These are phyloP conservation scores for Debaryomyces maramus DNA, from an alignment of 805 yeast species.

Conservation along the genomic window DNA sequence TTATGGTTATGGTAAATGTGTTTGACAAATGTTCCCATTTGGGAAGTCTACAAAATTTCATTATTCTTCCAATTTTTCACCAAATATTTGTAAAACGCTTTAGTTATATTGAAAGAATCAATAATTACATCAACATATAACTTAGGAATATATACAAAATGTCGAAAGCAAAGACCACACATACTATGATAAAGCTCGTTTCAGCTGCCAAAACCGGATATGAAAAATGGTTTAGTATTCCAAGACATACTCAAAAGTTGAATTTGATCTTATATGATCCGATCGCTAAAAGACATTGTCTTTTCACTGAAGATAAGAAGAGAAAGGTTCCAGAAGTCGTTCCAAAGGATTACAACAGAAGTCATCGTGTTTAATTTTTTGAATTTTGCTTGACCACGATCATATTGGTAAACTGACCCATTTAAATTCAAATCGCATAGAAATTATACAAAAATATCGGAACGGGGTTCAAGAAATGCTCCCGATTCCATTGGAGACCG, in stretches of 20 bases:
- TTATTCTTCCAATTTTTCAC: background rate
- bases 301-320: conserved; percentile 85
- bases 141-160: conserved; percentile 8
- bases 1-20: too few species aligned
- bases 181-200: conserved; percentile 78
- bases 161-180: conserved; percentile 69
- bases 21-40: background rate
- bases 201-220: conserved; percentile 92
- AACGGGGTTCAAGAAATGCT: too few species aligned
- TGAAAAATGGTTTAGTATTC: conserved; percentile 75
- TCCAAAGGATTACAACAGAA: conserved; percentile 36
- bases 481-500: too few species aligned
- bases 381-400: too few species aligned
- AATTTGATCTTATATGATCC: conserved; percentile 88
- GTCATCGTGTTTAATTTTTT: conserved; percentile 17
- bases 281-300: conserved; percentile 80
- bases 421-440: background rate
- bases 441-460: too few species aligned
- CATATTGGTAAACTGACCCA: too few species aligned
- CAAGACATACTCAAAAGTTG: conserved; percentile 77
- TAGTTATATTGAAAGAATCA: too few species aligned
- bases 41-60: conserved; percentile 6
- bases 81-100: too few species aligned
- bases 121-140: background rate
- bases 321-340: conserved; percentile 64